Evolutionary conservation across 1,284 basidiomycete species (phyloP).

Genomic region (Psilocybe mexicana): DNA sequence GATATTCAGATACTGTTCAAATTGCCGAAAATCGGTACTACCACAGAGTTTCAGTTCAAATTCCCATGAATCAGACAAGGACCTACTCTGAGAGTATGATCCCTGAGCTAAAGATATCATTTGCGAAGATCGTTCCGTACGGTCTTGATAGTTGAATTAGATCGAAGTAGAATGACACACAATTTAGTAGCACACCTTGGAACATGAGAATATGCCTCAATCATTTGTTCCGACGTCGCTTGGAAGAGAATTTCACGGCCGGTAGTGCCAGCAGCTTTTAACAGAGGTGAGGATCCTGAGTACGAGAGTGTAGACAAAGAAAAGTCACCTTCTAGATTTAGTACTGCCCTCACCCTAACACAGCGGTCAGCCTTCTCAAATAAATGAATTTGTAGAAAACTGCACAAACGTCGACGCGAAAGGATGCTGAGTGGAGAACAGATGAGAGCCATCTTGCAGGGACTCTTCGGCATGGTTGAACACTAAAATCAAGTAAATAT

Average conservation of each 20-base stretch:
- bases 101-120: slow-evolving; percentile 93
- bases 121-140: slow-evolving; percentile 89
- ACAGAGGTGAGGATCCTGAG: neutral
- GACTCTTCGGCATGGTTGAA: slow-evolving; percentile 97
- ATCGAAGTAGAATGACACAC: neutral
- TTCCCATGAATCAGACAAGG: neutral
- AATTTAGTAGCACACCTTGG: slow-evolving; percentile 52
- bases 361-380: slow-evolving; percentile 4
- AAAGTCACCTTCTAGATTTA: slow-evolving; percentile 84
- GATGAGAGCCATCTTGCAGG: slow-evolving; percentile 93
- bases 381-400: neutral
- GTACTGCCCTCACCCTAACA: slow-evolving; percentile 76
- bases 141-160: slow-evolving; percentile 49
- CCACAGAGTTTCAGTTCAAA: slow-evolving; percentile 2
- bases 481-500: slow-evolving; percentile 46
- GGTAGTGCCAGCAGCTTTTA: slow-evolving; percentile 79
- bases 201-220: slow-evolving; percentile 85
- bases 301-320: neutral
- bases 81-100: slow-evolving; percentile 88
- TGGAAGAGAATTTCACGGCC: slow-evolving; percentile 95
- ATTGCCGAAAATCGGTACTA: slow-evolving; percentile 93
- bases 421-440: slow-evolving; percentile 87
- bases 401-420: slow-evolving; percentile 64
- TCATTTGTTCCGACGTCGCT: slow-evolving; percentile 93
- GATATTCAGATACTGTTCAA: slow-evolving; percentile 88